Conservation (phyloP, 1,284 basidiomycete species). For the Irpex lacteus region DNA sequence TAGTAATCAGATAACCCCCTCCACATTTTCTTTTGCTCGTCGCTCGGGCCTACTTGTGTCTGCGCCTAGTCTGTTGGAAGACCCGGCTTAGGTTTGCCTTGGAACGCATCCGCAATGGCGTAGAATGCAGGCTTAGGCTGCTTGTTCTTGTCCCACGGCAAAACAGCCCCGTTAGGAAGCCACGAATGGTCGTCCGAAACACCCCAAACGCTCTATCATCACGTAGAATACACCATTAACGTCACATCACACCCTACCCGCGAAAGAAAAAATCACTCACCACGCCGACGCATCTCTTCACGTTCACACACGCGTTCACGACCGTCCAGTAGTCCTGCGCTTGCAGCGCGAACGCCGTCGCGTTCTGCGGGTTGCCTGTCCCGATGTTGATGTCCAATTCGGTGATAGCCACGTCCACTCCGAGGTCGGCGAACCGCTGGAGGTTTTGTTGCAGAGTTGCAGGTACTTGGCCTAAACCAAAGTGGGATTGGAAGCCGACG, state of each 20-base stretch:
- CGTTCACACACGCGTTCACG: slow-evolving; percentile 12
- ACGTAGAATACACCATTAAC: not conserved
- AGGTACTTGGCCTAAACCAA: slow-evolving; percentile 12
- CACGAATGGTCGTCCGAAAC: slow-evolving; percentile 16
- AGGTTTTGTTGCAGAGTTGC: slow-evolving; percentile 11
- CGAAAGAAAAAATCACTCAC: slow-evolving; percentile 5
- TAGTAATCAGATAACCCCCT: not conserved
- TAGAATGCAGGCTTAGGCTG: slow-evolving; percentile 16
- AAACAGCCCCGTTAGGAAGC: slow-evolving; percentile 9
- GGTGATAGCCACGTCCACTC: slow-evolving; percentile 16
- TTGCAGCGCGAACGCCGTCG: slow-evolving; percentile 11
- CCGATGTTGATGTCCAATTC: slow-evolving; percentile 15
- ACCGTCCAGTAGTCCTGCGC: slow-evolving; percentile 15
- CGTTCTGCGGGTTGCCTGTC: slow-evolving; percentile 5
- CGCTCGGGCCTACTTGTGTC: not conserved
- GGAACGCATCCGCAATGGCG: slow-evolving; percentile 15
- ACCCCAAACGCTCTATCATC: slow-evolving; percentile 12
- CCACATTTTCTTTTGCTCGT: not conserved
- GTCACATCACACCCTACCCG: not conserved
- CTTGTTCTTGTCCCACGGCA: slow-evolving; percentile 13
- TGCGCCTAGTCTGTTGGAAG: not conserved
- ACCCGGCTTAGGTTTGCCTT: slow-evolving; percentile 12
- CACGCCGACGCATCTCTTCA: slow-evolving; percentile 13
- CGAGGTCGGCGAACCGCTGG: slow-evolving; percentile 16
- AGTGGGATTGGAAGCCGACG: slow-evolving; percentile 16